Evolutionary conservation across 768 basidiomycete genomes (phyloP).

Genomic region (Candolleomyces eurysporus): DNA sequence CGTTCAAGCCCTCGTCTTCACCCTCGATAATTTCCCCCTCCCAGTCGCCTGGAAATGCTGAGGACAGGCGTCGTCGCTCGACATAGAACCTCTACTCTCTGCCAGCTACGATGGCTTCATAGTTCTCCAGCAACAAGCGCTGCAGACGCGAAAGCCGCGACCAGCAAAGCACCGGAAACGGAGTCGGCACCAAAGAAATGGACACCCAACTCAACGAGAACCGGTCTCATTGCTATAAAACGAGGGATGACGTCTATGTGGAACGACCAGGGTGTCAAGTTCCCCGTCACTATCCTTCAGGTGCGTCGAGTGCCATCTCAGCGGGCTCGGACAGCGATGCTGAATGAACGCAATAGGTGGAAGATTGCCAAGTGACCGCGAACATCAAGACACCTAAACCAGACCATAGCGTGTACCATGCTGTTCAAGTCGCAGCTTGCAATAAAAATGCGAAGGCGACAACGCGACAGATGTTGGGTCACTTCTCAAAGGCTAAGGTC

Average conservation of each 20-base stretch:
- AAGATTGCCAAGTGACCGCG: conserved; percentile 87
- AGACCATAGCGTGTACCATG: conserved; percentile 76
- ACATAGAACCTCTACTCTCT: conserved; percentile 31
- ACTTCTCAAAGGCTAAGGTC: conserved; percentile 83
- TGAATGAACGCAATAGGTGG: conserved; percentile 47
- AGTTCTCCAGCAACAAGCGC: conserved; percentile 34
- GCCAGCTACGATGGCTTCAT: conserved; percentile 40
- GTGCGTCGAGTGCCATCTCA: conserved; percentile 39
- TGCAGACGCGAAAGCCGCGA: conserved; percentile 23
- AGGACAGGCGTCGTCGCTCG: conserved; percentile 47
- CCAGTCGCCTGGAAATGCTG: conserved; percentile 40
- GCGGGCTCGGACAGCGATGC: conserved; percentile 5
- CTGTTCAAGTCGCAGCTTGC: conserved; percentile 90
- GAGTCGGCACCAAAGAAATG: conserved; percentile 53
- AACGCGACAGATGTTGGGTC: conserved; percentile 80
- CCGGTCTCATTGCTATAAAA: conserved; percentile 92
- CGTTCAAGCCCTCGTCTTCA: conserved; percentile 1
- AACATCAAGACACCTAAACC: conserved; percentile 65
- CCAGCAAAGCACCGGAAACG: conserved; percentile 18
- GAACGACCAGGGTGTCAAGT: conserved; percentile 83
- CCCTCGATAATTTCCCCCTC: neutral
- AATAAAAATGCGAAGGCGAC: conserved; percentile 71
- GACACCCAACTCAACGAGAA: conserved; percentile 82
- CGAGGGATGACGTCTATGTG: conserved; percentile 94
- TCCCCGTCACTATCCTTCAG: conserved; percentile 94